phyloP scores from a whole-genome alignment of 2,329 filamentous ascomycete genomes.

The Microthyrium microscopicum region DNA sequence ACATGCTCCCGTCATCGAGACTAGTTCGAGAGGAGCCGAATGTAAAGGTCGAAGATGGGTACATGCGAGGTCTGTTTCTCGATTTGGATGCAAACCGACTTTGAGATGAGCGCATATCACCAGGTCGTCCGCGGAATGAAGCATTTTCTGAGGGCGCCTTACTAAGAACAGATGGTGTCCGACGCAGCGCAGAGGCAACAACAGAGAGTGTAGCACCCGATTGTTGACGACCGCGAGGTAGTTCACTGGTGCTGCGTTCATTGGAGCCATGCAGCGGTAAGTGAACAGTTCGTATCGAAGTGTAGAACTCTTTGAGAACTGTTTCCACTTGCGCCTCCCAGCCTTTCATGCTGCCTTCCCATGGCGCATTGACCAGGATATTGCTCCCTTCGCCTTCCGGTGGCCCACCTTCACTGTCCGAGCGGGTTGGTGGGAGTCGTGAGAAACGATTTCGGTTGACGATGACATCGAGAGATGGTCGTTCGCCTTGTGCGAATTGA shows the following conservation, averaged over 20 bases:
- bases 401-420: slow-evolving; percentile 18
- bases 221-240: too few relatives aligned
- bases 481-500: slow-evolving; percentile 14
- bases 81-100: slow-evolving; percentile 75
- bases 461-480: slow-evolving; percentile 16
- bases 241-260: slow-evolving; percentile 21
- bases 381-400: slow-evolving; percentile 36
- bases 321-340: slow-evolving; percentile 84
- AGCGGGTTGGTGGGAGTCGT: slow-evolving; percentile 11
- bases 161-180: slow-evolving; percentile 79
- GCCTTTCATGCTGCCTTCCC: slow-evolving; percentile 54
- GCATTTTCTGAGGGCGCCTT: slow-evolving; percentile 77
- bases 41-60: slow-evolving; percentile 53
- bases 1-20: slow-evolving; percentile 80
- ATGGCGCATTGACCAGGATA: slow-evolving; percentile 61
- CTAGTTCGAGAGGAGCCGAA: slow-evolving; percentile 86
- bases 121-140: slow-evolving; percentile 55
- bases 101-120: slow-evolving; percentile 40
- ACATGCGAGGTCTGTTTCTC: slow-evolving; percentile 59
- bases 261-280: slow-evolving; percentile 59
- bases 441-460: slow-evolving; percentile 17
- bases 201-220: slow-evolving; percentile 50
- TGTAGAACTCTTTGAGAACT: slow-evolving; percentile 85
- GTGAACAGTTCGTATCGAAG: slow-evolving; percentile 72
- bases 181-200: slow-evolving; percentile 55